Evolutionary conservation across 345 rosid genomes (phyloP).

Genomic region (Stellera chamaejasme): DNA sequence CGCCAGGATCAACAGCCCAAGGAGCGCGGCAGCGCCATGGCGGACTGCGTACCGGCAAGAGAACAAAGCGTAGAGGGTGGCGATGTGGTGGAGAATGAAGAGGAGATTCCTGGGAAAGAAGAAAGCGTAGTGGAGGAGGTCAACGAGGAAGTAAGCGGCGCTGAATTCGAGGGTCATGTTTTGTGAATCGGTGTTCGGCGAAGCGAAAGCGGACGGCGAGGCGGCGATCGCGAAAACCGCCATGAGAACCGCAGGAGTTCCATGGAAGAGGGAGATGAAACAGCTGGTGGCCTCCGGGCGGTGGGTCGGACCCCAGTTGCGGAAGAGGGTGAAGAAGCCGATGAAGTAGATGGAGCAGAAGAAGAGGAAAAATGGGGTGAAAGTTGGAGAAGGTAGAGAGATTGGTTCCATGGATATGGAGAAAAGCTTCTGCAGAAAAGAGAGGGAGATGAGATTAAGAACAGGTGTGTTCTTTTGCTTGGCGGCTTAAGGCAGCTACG

Average conservation of each 20-base stretch:
- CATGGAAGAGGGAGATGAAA: constrained; percentile 66
- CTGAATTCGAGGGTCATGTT: constrained; percentile 61
- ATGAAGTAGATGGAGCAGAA: constrained; percentile 37
- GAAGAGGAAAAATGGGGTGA: constrained; percentile 30
- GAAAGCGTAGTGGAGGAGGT: constrained; percentile 60
- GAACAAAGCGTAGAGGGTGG: constrained; percentile 56
- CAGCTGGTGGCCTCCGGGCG: constrained; percentile 67
- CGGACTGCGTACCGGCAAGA: constrained; percentile 56
- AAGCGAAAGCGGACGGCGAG: constrained; percentile 27
- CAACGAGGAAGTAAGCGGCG: constrained; percentile 62
- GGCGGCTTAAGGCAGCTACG: not conserved
- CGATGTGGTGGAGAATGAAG: constrained; percentile 81
- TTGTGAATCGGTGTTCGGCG: constrained; percentile 47
- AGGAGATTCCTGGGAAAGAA: constrained; percentile 54
- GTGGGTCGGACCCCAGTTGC: constrained; percentile 45
- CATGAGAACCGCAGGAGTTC: constrained; percentile 62
- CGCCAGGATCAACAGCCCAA: constrained; percentile 53
- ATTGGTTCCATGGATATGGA: constrained; percentile 22
- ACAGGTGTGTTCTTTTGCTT: not conserved
- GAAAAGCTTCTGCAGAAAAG: constrained; percentile 7
- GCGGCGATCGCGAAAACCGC: constrained; percentile 33
- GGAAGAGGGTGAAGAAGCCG: constrained; percentile 44
- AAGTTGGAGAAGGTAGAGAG: constrained; percentile 10
- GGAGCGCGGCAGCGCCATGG: constrained; percentile 55
- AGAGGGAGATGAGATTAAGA: constrained; percentile 7